phyloP scores from a whole-genome alignment of 306 rosid species.

The Lagenaria siceraria region DNA sequence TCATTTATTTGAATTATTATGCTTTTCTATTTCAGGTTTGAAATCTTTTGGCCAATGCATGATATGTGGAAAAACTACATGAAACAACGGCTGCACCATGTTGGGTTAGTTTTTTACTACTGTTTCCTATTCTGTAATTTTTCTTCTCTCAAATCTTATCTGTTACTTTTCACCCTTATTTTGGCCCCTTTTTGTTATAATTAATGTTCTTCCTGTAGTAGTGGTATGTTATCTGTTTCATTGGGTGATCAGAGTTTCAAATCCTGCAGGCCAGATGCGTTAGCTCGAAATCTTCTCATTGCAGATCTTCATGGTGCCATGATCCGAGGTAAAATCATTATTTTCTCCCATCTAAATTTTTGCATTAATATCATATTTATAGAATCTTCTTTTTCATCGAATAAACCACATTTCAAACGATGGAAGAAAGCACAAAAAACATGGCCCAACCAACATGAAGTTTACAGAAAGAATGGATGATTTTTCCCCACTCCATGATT shows the following conservation, averaged over 20 bases:
- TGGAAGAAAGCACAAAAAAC: not conserved
- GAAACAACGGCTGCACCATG: slow-evolving; percentile 33
- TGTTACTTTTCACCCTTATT: not conserved
- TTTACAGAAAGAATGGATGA: not conserved
- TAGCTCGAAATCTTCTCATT: slow-evolving; percentile 59
- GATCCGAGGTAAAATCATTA: slow-evolving; percentile 42
- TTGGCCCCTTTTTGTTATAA: slow-evolving; percentile 11
- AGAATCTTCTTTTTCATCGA: not conserved
- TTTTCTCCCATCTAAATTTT: not conserved
- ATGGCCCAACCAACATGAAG: not conserved
- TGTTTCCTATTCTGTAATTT: not conserved
- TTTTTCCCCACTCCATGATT: not conserved
- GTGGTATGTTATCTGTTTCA: not conserved
- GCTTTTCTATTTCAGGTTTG: slow-evolving; percentile 29
- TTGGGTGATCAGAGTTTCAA: slow-evolving; percentile 7
- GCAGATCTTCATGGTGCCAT: slow-evolving; percentile 87
- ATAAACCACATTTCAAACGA: not conserved
- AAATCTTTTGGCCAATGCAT: slow-evolving; percentile 61
- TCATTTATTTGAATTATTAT: not conserved
- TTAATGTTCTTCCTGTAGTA: not conserved
- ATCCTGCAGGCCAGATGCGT: slow-evolving; percentile 53
- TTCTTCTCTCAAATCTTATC: not conserved
- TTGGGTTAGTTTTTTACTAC: slow-evolving; percentile 33
- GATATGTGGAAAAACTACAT: slow-evolving; percentile 77
- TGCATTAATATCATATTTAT: not conserved